Evolutionary conservation across 2,329 filamentous ascomycete genomes (phyloP), one percentile per base, ranked within the genome.

Genomic region (Phaeosphaeriaceae sp.): DNA sequence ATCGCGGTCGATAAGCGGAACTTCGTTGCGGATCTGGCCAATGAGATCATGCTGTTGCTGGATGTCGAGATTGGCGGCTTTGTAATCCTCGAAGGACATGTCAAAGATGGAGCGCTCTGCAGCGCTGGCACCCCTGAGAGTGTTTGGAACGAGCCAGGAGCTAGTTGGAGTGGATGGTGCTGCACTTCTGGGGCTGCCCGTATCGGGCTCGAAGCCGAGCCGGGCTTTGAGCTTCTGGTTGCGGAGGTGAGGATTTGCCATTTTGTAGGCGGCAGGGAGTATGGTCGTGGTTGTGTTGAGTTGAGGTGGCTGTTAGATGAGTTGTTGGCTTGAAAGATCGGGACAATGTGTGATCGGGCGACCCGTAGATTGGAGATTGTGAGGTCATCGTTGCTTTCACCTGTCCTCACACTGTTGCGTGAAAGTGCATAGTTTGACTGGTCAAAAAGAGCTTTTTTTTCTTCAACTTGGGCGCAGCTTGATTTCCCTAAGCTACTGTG

Each of bases 1-100:
- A 31, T 59, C 53, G 27, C 56, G 51, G 19, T 62, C 60, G 20
- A 54, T 53, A 13, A 57, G 36, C 17, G 59, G 56, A 4, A 59
- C 21, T 42, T 61, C 56, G 24, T 31, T 20, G 25, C 59, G 56
- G 22, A 61, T 40, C 15, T 54, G 20, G 33, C 51, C 53, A 51
- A 59, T 59, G 13, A 59, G 24, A 5, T 22, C 19, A 41, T 61
- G 36, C 24, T 61, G 51, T 13, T 58, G 19, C 17, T 17, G 21
- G 47, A 52, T 33, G 44, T 47, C 51, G 48, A 61, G 56, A 7
- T 48, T 48, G 6, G 53, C 50, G 13, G 53, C 42, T 52, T 61
- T 54, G 48, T 61, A 61, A 15, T 61, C 46, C 22, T 54, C 51
- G 20, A 54, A 61, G 2, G 56, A 53, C 25, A 51, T 50, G 24